These are phyloP conservation scores for Fibroporia radiculosa DNA, from an alignment of 768 basidiomycete genomes.

Conservation along the genomic window DNA sequence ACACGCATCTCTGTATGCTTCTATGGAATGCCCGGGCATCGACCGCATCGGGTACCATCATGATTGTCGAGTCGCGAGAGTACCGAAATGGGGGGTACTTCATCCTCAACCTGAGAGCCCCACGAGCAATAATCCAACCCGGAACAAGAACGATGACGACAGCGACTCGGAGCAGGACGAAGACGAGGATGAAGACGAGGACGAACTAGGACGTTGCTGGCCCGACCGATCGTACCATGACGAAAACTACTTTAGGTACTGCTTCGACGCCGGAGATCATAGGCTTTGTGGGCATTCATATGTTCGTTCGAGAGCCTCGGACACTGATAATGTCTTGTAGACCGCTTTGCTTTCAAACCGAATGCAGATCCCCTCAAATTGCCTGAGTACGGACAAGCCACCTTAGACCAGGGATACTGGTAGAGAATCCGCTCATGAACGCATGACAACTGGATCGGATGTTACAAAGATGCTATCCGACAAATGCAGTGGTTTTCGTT, in stretches of 20 bases:
- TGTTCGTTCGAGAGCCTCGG: background rate
- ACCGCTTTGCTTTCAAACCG: background rate
- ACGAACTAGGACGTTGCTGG: slow-evolving; percentile 20
- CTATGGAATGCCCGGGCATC: slow-evolving; percentile 25
- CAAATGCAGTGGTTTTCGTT: too few species aligned
- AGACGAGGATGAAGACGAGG: slow-evolving; percentile 10
- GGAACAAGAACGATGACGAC: slow-evolving; percentile 9
- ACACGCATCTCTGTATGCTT: slow-evolving; percentile 25
- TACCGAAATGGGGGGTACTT: slow-evolving; percentile 6
- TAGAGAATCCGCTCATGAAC: too few species aligned
- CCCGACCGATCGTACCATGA: slow-evolving; percentile 19
- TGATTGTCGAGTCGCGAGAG: slow-evolving; percentile 17
- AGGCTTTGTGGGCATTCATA: slow-evolving; percentile 28
- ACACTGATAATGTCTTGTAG: background rate
- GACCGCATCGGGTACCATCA: slow-evolving; percentile 18
- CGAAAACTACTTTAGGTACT: slow-evolving; percentile 25
- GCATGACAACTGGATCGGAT: too few species aligned
- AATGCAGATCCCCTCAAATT: background rate
- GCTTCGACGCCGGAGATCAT: slow-evolving; percentile 30
- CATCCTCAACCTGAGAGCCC: background rate
- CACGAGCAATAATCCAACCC: background rate
- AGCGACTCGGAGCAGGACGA: too few species aligned
- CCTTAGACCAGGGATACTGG: too few species aligned
- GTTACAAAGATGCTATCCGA: too few species aligned
- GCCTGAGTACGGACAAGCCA: background rate